Base-by-base conservation (phyloP, 2,329 filamentous ascomycete genomes). In the Delphinella strobiligena region DNA sequence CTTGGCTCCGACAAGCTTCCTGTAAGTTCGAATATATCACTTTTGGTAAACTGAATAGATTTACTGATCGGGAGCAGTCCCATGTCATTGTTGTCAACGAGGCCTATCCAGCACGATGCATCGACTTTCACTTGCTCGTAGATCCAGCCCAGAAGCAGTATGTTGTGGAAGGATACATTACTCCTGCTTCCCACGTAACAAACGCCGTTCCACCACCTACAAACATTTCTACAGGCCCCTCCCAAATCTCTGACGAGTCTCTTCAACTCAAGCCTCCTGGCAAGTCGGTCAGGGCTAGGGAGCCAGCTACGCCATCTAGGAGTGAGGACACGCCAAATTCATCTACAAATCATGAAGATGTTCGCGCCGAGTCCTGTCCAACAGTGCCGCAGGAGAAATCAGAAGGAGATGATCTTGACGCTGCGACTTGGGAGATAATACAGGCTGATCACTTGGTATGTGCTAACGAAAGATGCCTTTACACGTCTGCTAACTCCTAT, bases 91-190 rank as follows among this genome's bases (percentile, higher is more conserved):
- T 93, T 3, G 63, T 66, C 7, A 60, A 58, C 19, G 62, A 69
- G 19, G 55, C 56, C 4, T 69, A 64, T 41, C 52, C 64, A 4
- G 53, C 64, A 3, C 60, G 67, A 18, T 67, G 63, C 44, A 63
- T 69, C 18, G 45, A 55, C 8, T 63, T 56, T 19, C 53, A 55
- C 5, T 51, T 41, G 4, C 47, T 67, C 2, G 43, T 65, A 7
- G 75, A 82, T 45, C 67, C 72, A 4, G 60, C 61, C 3, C 74
- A 78, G 48, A 56, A 58, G 18, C 71, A 72, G 34, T 91, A 85
- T 51, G 61, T 55, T 43, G 67, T 82, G 18, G 54, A 53, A 37
- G 83, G 71, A 31, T 64, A 61, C 8, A 2, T 16, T 2, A 12
- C 27, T 2, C 11, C 19, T 24, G 16, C 31, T 4, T 10, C 29